Percentiles rank a stretch among this genome's conserved stretches.
phyloP scores from a whole-genome alignment of 805 yeast genomes.

The Scheffersomyces amazonensis region DNA sequence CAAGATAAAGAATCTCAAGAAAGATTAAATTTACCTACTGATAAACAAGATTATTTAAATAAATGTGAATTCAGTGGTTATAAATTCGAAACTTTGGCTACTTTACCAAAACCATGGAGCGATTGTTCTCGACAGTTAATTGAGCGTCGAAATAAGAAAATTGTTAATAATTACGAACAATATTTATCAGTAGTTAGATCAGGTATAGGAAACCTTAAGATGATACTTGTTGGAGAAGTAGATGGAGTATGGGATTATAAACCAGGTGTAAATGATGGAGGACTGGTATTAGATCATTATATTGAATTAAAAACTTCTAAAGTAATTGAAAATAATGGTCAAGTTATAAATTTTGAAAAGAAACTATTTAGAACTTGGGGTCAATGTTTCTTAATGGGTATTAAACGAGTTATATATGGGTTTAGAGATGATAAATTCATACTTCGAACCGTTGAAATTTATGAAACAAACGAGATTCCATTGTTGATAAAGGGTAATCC shows the following conservation, averaged over 20 bases:
- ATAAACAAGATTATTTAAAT: conserved; percentile 22
- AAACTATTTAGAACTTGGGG: conserved; percentile 87
- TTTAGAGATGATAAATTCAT: conserved; percentile 72
- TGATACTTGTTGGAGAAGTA: conserved; percentile 84
- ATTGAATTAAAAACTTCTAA: conserved; percentile 79
- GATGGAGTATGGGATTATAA: conserved; percentile 86
- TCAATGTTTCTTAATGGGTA: conserved; percentile 85
- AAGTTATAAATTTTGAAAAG: conserved; percentile 65
- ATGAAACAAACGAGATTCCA: conserved; percentile 76
- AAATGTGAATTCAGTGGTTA: conserved; percentile 65
- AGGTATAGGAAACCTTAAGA: conserved; percentile 70
- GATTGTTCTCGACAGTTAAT: conserved; percentile 61
- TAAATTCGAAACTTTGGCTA: conserved; percentile 80
- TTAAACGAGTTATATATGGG: conserved; percentile 79
- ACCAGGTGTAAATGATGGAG: conserved; percentile 35
- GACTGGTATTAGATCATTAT: conserved; percentile 56
- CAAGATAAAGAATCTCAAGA: conserved; percentile 17
- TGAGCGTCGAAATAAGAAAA: conserved; percentile 58
- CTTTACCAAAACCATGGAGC: conserved; percentile 75
- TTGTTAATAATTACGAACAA: conserved; percentile 72
- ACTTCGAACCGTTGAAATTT: conserved; percentile 72
- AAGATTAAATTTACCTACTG: conserved; percentile 19
- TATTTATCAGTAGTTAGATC: conserved; percentile 78
- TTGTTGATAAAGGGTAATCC: conserved; percentile 54
- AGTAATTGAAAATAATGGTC: conserved; percentile 51